Evolutionary conservation across 768 basidiomycete species (phyloP), one percentile per base, ranked within the genome.

Genomic region (Tulasnella sp.): DNA sequence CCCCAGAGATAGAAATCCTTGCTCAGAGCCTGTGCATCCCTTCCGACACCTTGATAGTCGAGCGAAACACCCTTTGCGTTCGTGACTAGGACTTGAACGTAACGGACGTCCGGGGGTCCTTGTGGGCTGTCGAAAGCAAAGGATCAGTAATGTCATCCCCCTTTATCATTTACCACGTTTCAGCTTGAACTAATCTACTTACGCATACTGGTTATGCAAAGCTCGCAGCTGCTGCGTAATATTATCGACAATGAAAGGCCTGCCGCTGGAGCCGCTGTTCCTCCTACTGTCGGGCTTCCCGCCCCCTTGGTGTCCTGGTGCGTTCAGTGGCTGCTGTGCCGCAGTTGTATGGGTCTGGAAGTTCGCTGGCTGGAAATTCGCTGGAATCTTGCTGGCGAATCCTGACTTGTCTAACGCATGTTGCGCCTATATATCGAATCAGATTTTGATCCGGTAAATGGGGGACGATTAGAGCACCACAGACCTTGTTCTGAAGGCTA

Each of bases 1-100:
- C 89, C 88, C 88, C 88, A 92, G 13, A 79, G 80, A 66, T 88
- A 92, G 24, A 91, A 73, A 62, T 91, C 90, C 71, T 90, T 91
- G 77, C 86, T 87, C 68, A 84, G 81, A 0, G 78, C 72, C 68
- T 89, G 84, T 7, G 77, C 67, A 66, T 88, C 83, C 64, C 84
- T 80, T 2, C 82, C 74, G 29, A 84, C 70, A 60, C 75, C 77
- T 64, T 89, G 85, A 66, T 80, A 78, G 70, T 88, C 86, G 64
- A 92, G 77, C 19, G 84, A 82, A 15, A 90, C 74, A 3, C 88
- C 84, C 70, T 91, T 92, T 69, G 81, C 79, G 4, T 79, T 73
- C 0, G 89, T 91, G 63, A 92, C 83, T 61, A 90, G 81, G 68
- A 82, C 85, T 74, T 91, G 89, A 0, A 85, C 32, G 24, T 64